phyloP scores from a whole-genome alignment of 2,329 filamentous ascomycete genomes.

The Exophiala lecanii-corni region DNA sequence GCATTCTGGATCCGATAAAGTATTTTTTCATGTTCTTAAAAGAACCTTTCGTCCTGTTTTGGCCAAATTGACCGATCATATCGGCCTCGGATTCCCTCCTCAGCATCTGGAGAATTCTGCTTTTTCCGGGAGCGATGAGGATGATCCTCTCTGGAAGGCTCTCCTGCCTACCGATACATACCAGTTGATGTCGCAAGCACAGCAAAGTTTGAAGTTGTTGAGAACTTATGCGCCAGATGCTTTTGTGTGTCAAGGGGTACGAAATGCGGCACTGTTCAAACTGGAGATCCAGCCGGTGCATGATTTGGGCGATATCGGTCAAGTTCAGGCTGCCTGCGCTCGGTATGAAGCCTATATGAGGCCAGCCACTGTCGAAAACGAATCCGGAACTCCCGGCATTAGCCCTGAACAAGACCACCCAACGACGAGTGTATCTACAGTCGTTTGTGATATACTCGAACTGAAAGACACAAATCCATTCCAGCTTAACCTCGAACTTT shows the following conservation, averaged over 20 bases:
- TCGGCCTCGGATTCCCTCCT: constrained; percentile 8
- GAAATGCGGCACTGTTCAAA: background rate
- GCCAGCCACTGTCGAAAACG: no score
- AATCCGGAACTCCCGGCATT: no score
- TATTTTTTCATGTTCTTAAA: constrained; percentile 12
- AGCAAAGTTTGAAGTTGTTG: constrained; percentile 14
- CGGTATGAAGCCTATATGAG: constrained; percentile 16
- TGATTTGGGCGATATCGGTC: constrained; percentile 7
- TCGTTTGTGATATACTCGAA: no score
- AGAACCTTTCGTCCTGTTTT: constrained; percentile 8
- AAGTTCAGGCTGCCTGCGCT: constrained; percentile 6
- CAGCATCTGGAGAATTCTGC: background rate
- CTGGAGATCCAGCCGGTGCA: constrained; percentile 7
- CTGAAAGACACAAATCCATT: no score
- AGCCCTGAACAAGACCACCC: no score
- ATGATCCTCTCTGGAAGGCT: background rate
- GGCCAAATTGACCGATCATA: constrained; percentile 7
- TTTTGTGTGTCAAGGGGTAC: constrained; percentile 4
- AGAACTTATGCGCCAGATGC: constrained; percentile 6
- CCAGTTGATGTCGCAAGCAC: constrained; percentile 6
- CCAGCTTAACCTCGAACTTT: constrained; percentile 8
- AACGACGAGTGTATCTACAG: no score
- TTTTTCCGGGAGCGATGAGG: no score
- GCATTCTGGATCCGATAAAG: constrained; percentile 3
- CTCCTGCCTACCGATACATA: constrained; percentile 6